These are phyloP conservation scores for Paxillus rubicundulus DNA, from an alignment of 768 basidiomycete species.

Conservation along the genomic window DNA sequence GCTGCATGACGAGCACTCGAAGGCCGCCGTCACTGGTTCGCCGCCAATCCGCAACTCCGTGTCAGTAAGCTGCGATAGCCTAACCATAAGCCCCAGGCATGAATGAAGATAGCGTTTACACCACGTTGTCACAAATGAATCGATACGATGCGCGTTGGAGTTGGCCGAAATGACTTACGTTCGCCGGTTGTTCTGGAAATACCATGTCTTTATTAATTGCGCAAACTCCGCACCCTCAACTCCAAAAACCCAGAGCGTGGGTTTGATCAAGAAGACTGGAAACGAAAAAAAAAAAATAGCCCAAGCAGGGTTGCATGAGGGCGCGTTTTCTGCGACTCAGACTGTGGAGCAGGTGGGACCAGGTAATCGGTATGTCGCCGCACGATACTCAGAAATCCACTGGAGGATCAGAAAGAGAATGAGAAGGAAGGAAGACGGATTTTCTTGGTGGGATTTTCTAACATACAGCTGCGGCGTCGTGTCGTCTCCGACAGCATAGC, in stretches of 20 bases:
- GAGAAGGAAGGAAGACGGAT: neutral
- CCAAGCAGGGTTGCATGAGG: neutral
- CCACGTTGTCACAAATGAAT: neutral
- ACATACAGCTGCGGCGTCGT: neutral
- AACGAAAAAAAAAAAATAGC: too few relatives aligned
- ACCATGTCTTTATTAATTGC: neutral
- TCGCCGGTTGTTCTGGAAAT: neutral
- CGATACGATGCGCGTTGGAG: neutral
- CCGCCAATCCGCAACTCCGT: too few relatives aligned
- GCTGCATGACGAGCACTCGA: too few relatives aligned
- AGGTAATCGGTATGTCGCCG: neutral
- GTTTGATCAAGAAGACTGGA: neutral
- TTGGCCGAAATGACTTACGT: neutral
- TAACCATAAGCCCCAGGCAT: too few relatives aligned
- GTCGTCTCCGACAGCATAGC: neutral
- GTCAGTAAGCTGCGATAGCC: too few relatives aligned
- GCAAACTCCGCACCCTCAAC: neutral
- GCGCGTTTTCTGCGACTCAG: neutral
- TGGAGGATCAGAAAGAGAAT: slow-evolving; percentile 14
- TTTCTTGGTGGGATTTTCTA: slow-evolving; percentile 6
- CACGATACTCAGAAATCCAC: slow-evolving; percentile 1
- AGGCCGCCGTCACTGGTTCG: too few relatives aligned
- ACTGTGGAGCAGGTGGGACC: neutral
- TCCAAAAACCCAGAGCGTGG: neutral
- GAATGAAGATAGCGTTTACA: too few relatives aligned